Base-by-base conservation (phyloP, 352 stramenopile species). In the Pythium inflatum region DNA sequence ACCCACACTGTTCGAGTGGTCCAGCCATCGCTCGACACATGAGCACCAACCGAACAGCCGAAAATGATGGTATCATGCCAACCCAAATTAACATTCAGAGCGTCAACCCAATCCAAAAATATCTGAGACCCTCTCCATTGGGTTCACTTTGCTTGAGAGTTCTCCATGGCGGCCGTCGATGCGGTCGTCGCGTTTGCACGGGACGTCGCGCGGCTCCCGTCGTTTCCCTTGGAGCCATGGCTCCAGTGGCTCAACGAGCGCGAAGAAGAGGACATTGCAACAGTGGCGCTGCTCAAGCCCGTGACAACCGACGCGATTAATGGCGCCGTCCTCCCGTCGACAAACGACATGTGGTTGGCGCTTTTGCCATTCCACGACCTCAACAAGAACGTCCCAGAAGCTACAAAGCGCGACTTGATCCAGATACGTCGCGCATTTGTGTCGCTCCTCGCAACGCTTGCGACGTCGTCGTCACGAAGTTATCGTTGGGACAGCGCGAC, bases 361-460 rank as follows among this genome's bases (percentile, higher is more conserved):
- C 20, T 63, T 3, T 3, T 41, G 41, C 56, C 56, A 14, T 67
- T 67, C 48, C n/a, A 50, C 6, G 60, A 67, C 40, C 48, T 67
- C 16, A 58, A 28, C 5, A 67, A 67, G 25, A 57, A 33, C 7
- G 31, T 51, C 13, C 3, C 24, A 0, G 34, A 20, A 2, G 14
- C 20, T 8, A 22, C 11, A 25, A 67, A 60, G 38, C 24, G 8
- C 2, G 60, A 50, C 14, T 30, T 67, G 33, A 20, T 67, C 14
- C 46, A 67, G 34, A 59, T 50, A 31, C 60, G 60, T 9, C 60
- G 34, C 33, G 30, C 43, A n/a, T 58, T 66, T 16, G 22, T 66
- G 4, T 55, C 33, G 18, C 31, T 67, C 20, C 46, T 67, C 2
- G 49, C 27, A 3, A 38, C 24, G 3, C 60, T 67, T 9, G 60